Evolutionary conservation across 352 stramenopile species (phyloP).

Genomic region (Phytophthora sp.): DNA sequence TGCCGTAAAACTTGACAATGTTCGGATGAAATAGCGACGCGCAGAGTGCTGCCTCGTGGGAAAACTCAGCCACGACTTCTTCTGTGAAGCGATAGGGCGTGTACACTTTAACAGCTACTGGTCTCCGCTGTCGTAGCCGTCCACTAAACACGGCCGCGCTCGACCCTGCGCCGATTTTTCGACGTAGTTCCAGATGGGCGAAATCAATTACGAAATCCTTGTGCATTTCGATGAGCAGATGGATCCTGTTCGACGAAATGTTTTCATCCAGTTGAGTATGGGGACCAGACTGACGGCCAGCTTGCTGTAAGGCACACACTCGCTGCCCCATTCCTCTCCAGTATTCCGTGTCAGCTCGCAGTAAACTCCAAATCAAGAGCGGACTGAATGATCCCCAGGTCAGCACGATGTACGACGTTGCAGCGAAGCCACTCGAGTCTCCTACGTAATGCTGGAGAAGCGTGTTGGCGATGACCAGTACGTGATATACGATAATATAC

Average conservation of each 20-base stretch:
- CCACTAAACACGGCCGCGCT: constrained; percentile 62
- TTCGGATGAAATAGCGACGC: constrained; percentile 61
- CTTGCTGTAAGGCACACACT: constrained; percentile 41
- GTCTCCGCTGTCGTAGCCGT: constrained; percentile 35
- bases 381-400: constrained; percentile 41
- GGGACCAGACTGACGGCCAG: constrained; percentile 1
- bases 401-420: constrained; percentile 29
- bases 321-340: constrained; percentile 50
- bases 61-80: constrained; percentile 60
- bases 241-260: constrained; percentile 56
- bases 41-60: constrained; percentile 65
- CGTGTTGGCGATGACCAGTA: constrained; percentile 29
- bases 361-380: constrained; percentile 55
- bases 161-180: constrained; percentile 53
- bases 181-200: constrained; percentile 56
- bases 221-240: constrained; percentile 73
- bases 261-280: constrained; percentile 38
- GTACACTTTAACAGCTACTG: constrained; percentile 72
- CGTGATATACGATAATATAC: constrained; percentile 41
- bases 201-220: constrained; percentile 76
- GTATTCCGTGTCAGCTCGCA: constrained; percentile 60
- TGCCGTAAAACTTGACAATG: constrained; percentile 65
- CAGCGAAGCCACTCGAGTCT: constrained; percentile 2
- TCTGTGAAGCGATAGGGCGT: constrained; percentile 58
- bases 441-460: constrained; percentile 23